Base-by-base conservation (phyloP, 2,329 filamentous ascomycete genomes). In the Phyllosticta citribraziliensis region DNA sequence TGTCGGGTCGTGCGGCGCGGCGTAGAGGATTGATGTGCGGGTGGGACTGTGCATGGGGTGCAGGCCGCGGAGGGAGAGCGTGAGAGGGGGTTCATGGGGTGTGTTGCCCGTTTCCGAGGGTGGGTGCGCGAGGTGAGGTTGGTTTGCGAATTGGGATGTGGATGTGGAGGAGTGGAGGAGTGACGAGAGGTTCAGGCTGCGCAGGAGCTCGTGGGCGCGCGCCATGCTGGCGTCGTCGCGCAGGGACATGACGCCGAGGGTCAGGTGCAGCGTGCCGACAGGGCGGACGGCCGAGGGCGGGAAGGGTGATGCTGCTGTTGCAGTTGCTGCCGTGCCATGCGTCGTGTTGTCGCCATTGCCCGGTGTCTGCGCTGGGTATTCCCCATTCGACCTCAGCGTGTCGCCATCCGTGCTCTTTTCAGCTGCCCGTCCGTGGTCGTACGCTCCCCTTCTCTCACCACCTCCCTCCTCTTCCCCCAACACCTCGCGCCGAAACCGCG, bases 191-290 rank as follows among this genome's bases (percentile, higher is more conserved):
- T 84, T 75, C 0, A 84, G 67, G 0, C 69, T 70, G 11, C 75
- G 63, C 0, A 85, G 70, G 14, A 65, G 52, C 5, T 33, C 35
- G 52, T 24, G 65, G 0, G 82, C 84, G 30, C 74, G 72, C 0
- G 78, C 67, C 2, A 87, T 64, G 1, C 74, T 72, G 54, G 81
- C 78, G 2, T 78, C 73, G 2, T 76, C 78, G 2, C 78, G 74
- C 10, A 96, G 80, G 65, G 82, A 87, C 88, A 97, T 92, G 1
- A 95, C 88, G 0, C 91, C 92, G 0, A 97, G 79, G 0, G 92
- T 97, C 2, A 96, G 77, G 73, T 97, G 93, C 55, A 97, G 74
- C 1, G 91, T 91, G 0, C 89, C 89, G 0, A 89, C 74, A 0
- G 91, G 91, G 27, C 91, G 80, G 57, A 96, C 76, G 1, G 91